Evolutionary conservation across 352 stramenopile species (phyloP), one percentile per base, ranked within the genome.

Genomic region (Globisporangium nodosum): DNA sequence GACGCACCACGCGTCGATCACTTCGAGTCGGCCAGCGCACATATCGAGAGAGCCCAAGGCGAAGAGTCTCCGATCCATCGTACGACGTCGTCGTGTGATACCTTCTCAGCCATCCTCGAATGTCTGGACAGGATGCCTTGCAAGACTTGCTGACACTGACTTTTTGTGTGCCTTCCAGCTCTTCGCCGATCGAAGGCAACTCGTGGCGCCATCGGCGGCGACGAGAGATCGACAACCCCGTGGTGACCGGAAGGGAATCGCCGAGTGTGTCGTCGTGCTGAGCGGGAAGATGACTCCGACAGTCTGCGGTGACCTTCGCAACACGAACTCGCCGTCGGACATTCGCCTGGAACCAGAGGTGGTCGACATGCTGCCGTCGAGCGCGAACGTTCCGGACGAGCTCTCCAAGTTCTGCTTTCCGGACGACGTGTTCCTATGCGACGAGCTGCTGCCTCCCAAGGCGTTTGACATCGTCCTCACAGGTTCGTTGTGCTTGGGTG

Each of bases 331-430:
- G 13, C 75, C 69, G 0, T 66, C 68, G 0, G 74, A 88, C 45
- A 68, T 91, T 45, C 63, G 61, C 7, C 59, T 91, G 3, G 76
- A 88, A 18, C 69, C 76, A 0, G 65, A 76, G 39, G 69, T 89
- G 2, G 51, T 87, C 0, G 76, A 91, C n/a, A 52, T 76, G 3
- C 47, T 88, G 6, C 74, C 81, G 0, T 67, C 73, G 3, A 66
- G 49, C 11, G 64, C 73, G 3, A 71, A 61, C 52, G 52, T 89
- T 3, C 82, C 82, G 2, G 80, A 88, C 15, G 77, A 88, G 21
- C 63, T 92, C 11, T 83, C 79, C 0, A 90, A 85, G 51, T 90
- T 92, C 48, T 90, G 80, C 47, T 88, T 87, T 40, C 79, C 81
- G 13, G 71, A 87, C 13, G 69, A 79, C 16, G 73, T 78, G 3